phyloP scores from a whole-genome alignment of 805 yeast species.

The Nakazawaea sp. region DNA sequence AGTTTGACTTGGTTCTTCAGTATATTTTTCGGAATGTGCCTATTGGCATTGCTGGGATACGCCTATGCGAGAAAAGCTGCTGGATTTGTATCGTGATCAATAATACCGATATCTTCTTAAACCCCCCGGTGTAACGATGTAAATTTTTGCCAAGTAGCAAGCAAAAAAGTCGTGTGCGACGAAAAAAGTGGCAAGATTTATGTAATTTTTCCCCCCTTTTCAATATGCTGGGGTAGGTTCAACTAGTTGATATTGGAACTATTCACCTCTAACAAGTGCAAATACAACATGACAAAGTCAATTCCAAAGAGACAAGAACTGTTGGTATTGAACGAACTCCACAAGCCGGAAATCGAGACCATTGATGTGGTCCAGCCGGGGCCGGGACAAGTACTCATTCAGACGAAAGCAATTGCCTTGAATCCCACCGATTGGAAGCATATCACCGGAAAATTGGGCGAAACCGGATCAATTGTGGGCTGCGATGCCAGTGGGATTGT shows the following conservation, averaged over 20 bases:
- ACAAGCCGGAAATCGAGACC: constrained; percentile 20
- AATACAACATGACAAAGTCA: constrained; percentile 3
- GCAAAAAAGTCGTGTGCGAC: no score
- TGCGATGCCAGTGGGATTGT: constrained; percentile 57
- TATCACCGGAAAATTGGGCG: constrained; percentile 22
- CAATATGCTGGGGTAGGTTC: no score
- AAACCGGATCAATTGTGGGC: constrained; percentile 42
- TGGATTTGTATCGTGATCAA: constrained; percentile 19
- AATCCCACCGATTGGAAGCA: constrained; percentile 76
- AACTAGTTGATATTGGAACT: no score
- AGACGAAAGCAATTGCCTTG: constrained; percentile 46
- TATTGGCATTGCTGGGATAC: constrained; percentile 40
- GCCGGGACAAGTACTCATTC: constrained; percentile 36
- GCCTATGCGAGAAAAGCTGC: constrained; percentile 39
- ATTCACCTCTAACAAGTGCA: no score
- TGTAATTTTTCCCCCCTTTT: no score
- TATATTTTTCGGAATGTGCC: constrained; percentile 37
- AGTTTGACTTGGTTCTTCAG: constrained; percentile 61
- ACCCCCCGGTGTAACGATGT: no score
- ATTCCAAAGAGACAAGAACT: constrained; percentile 32
- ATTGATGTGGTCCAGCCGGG: constrained; percentile 22
- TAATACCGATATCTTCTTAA: no score
- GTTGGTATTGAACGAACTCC: constrained; percentile 28
- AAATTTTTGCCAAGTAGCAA: no score
- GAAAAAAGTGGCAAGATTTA: no score